Percentiles rank a stretch among this genome's conserved stretches.
Conservation (phyloP, 306 rosid species). For the Lithocarpus polystachyus region DNA sequence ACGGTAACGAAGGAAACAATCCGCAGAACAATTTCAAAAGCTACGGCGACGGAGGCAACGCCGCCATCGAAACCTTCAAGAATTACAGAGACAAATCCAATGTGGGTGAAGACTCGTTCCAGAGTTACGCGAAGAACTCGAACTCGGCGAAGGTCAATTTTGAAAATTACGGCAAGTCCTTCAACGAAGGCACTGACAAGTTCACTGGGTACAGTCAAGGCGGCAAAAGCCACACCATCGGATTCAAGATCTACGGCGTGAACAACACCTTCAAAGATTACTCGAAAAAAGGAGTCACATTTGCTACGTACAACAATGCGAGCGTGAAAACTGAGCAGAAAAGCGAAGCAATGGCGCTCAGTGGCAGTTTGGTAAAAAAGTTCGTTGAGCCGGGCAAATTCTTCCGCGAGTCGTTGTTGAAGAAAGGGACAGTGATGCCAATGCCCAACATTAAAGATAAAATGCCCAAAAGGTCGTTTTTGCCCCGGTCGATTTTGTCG, state of each 20-base stretch:
- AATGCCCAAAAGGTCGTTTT: slow-evolving; percentile 90
- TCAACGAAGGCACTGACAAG: slow-evolving; percentile 76
- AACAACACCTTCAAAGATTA: slow-evolving; percentile 88
- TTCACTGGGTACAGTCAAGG: slow-evolving; percentile 65
- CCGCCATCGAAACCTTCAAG: slow-evolving; percentile 55
- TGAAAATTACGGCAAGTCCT: slow-evolving; percentile 73
- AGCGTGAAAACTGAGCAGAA: slow-evolving; percentile 13
- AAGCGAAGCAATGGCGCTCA: slow-evolving; percentile 25
- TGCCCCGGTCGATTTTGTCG: slow-evolving; percentile 70
- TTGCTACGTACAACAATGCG: slow-evolving; percentile 47
- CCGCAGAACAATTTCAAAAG: slow-evolving; percentile 63
- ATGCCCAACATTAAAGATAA: slow-evolving; percentile 88
- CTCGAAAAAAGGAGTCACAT: slow-evolving; percentile 43
- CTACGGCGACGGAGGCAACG: slow-evolving; percentile 75
- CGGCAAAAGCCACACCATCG: slow-evolving; percentile 33
- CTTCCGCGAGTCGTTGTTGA: slow-evolving; percentile 74
- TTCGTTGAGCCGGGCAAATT: slow-evolving; percentile 97
- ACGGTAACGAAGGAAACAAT: slow-evolving; percentile 63
- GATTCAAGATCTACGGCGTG: slow-evolving; percentile 72
- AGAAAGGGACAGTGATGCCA: slow-evolving; percentile 67
- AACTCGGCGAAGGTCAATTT: slow-evolving; percentile 58
- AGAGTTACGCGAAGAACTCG: slow-evolving; percentile 59
- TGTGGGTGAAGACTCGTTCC: slow-evolving; percentile 79
- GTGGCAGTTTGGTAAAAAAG: slow-evolving; percentile 61
- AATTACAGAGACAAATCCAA: slow-evolving; percentile 76